A percentile compares a stretch with the other conserved stretches of the same genome.
Evolutionary conservation across 805 yeast genomes (phyloP).

Genomic region (Yamadazyma ubonensis): DNA sequence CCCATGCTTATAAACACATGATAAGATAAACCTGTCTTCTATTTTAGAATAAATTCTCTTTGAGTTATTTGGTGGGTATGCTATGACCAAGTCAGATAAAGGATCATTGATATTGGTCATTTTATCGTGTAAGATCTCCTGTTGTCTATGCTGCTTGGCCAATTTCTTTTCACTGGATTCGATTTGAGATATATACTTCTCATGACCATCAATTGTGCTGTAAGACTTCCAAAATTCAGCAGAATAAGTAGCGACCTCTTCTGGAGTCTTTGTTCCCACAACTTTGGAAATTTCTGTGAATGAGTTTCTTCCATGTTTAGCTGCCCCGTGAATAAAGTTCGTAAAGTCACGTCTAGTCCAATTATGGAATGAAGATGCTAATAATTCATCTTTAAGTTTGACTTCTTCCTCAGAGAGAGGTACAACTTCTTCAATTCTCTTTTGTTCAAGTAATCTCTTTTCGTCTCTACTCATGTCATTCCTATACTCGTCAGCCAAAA

Average conservation of each 20-base stretch:
- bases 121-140: slow-evolving; percentile 52
- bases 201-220: slow-evolving; percentile 63
- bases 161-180: slow-evolving; percentile 71
- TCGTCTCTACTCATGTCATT: slow-evolving; percentile 37
- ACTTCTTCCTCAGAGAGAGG: slow-evolving; percentile 67
- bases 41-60: slow-evolving; percentile 65
- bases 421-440: slow-evolving; percentile 51
- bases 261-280: slow-evolving; percentile 54
- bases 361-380: slow-evolving; percentile 57
- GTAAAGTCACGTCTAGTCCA: slow-evolving; percentile 80
- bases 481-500: slow-evolving; percentile 47
- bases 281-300: slow-evolving; percentile 50
- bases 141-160: slow-evolving; percentile 54
- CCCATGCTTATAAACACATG: slow-evolving; percentile 65
- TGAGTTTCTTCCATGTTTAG: slow-evolving; percentile 60
- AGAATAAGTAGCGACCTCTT: slow-evolving; percentile 60
- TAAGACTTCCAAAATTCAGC: slow-evolving; percentile 63
- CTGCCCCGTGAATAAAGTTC: slow-evolving; percentile 66
- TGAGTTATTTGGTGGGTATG: slow-evolving; percentile 82
- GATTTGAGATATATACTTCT: slow-evolving; percentile 67
- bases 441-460: slow-evolving; percentile 48
- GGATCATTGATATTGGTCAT: slow-evolving; percentile 57
- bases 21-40: slow-evolving; percentile 68
- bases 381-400: slow-evolving; percentile 48
- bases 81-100: slow-evolving; percentile 58